A percentile compares a stretch with the other conserved stretches of the same genome.
phyloP scores from a whole-genome alignment of 768 basidiomycete species.

The Kockovaella imperatae region DNA sequence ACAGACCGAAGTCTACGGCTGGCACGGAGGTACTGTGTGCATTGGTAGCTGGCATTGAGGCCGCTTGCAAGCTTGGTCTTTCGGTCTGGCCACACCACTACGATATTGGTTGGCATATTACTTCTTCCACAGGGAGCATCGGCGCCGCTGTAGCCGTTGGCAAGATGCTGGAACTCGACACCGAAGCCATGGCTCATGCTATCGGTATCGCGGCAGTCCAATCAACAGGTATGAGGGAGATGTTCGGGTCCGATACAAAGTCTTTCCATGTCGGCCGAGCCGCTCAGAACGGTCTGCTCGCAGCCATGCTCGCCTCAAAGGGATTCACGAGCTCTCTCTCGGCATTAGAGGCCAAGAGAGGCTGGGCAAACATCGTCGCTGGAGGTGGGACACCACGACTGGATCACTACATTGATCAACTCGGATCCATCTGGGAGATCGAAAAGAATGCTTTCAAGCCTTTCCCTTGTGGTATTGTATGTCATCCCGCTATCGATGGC shows the following conservation, averaged over 20 bases:
- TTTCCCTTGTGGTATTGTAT: background rate
- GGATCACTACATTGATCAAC: background rate
- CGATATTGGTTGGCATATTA: slow-evolving; percentile 1
- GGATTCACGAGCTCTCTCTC: background rate
- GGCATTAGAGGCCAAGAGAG: background rate
- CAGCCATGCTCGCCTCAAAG: background rate
- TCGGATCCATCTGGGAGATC: background rate
- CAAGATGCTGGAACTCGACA: background rate
- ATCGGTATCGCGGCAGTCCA: slow-evolving; percentile 1
- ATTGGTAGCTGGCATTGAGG: background rate
- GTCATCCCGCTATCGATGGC: background rate
- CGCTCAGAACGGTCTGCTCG: background rate
- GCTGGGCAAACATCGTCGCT: background rate
- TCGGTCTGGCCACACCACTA: background rate
- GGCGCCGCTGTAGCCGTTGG: background rate
- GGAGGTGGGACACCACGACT: background rate
- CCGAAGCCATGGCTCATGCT: background rate
- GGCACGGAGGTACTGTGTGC: background rate
- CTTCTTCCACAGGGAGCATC: background rate
- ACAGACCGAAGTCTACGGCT: background rate
- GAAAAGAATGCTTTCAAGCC: background rate
- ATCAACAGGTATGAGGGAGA: background rate
- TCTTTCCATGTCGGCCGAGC: slow-evolving; percentile 1
- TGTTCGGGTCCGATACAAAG: slow-evolving; percentile 1
- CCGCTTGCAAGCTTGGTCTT: background rate